phyloP scores from a whole-genome alignment of 176 grass and related monocot species.

The Eragrostis curvula region DNA sequence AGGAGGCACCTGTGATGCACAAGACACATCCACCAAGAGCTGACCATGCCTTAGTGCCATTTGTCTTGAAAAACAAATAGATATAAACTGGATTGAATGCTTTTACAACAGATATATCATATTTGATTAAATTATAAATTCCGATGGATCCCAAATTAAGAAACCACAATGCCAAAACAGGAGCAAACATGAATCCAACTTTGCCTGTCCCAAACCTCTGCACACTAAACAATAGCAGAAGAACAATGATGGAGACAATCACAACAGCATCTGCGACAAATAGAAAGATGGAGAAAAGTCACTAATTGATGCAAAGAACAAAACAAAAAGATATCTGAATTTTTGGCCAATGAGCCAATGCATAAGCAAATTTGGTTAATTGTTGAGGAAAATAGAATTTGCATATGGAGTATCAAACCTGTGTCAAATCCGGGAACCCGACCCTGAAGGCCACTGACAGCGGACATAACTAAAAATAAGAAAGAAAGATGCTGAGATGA shows the following conservation, averaged over 20 bases:
- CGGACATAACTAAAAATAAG: conserved; percentile 83
- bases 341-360: not conserved
- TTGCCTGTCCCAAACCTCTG: conserved; percentile 99
- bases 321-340: conserved; percentile 14
- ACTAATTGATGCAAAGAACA: conserved; percentile 15
- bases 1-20: conserved; percentile 86
- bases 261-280: conserved; percentile 86
- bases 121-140: conserved; percentile 85
- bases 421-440: conserved; percentile 79
- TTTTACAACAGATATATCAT: conserved; percentile 81
- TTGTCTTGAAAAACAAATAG: conserved; percentile 84
- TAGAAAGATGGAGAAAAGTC: conserved; percentile 14
- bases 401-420: conserved; percentile 45
- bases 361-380: not conserved
- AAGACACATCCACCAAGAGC: conserved; percentile 97
- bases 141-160: conserved; percentile 77
- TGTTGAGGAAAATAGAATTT: conserved; percentile 1
- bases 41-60: conserved; percentile 84
- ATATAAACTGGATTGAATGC: conserved; percentile 93
- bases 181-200: conserved; percentile 95
- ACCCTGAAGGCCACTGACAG: conserved; percentile 94
- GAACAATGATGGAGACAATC: conserved; percentile 70
- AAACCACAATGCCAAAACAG: conserved; percentile 90
- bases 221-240: conserved; percentile 86
- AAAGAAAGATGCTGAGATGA: conserved; percentile 34